These are phyloP conservation scores for Castanospermum australe DNA, from an alignment of 306 rosid genomes.

Conservation along the genomic window DNA sequence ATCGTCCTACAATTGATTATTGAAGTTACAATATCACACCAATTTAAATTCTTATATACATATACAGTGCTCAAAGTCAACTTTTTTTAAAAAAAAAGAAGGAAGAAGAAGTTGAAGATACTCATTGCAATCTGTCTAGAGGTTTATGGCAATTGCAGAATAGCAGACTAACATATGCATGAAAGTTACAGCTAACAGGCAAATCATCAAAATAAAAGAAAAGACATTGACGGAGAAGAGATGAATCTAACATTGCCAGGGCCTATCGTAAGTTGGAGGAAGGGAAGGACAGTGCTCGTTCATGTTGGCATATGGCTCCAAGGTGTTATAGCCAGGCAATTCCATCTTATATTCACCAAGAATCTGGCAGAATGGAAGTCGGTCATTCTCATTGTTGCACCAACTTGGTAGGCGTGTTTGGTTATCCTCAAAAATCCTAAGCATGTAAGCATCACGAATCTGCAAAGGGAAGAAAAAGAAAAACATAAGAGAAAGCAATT, in stretches of 20 bases:
- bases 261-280: conserved; percentile 80
- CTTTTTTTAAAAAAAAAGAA: too few species aligned
- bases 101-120: conserved; percentile 4
- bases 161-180: conserved; percentile 2
- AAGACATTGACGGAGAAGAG: not conserved
- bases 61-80: conserved; percentile 9
- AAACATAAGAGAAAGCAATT: not conserved
- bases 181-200: not conserved
- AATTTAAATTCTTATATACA: not conserved
- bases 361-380: conserved; percentile 91
- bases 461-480: conserved; percentile 16
- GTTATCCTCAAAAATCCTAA: conserved; percentile 78
- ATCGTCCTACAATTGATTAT: not conserved
- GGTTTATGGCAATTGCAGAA: conserved; percentile 12
- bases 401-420: conserved; percentile 81
- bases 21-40: conserved; percentile 9
- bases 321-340: conserved; percentile 80
- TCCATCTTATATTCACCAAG: conserved; percentile 94
- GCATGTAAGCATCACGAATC: conserved; percentile 96
- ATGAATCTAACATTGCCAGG: conserved; percentile 47
- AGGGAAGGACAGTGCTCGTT: conserved; percentile 91
- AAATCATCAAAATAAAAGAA: not conserved
- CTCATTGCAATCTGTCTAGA: not conserved
- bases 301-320: conserved; percentile 85
- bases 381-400: conserved; percentile 68